Percentiles rank a stretch among this genome's conserved stretches.
Evolutionary conservation across 192 early-diverging fungal species (phyloP).

Genomic region (Umbelopsis vinacea): DNA sequence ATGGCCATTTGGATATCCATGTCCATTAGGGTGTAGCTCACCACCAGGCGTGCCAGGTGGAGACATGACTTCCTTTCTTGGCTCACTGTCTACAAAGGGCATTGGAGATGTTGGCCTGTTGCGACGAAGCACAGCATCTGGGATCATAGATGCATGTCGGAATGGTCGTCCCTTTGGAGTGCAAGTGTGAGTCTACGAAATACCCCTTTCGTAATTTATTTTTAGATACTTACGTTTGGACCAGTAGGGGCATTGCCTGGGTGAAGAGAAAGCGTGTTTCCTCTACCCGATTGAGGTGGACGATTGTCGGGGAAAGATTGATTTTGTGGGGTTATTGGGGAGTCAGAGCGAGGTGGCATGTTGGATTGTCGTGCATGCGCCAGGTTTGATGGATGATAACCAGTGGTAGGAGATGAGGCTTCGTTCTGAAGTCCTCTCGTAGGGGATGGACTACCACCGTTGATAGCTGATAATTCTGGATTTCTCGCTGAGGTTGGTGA

Average conservation of each 20-base stretch:
- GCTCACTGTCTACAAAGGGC: conserved; percentile 22
- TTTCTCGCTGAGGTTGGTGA: conserved; percentile 4
- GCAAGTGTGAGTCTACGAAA: not conserved
- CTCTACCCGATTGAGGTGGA: not conserved
- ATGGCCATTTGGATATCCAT: not conserved
- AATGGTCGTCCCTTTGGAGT: conserved; percentile 17
- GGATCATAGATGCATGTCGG: conserved; percentile 32
- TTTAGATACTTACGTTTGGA: not conserved
- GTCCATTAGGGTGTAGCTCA: not conserved
- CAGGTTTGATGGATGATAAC: conserved; percentile 5
- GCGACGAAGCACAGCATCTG: conserved; percentile 30
- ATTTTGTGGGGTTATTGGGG: conserved; percentile 4
- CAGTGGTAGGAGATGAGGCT: conserved; percentile 8
- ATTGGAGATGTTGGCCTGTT: conserved; percentile 31
- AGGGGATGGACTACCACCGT: conserved; percentile 4
- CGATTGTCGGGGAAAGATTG: not conserved
- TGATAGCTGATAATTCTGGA: not conserved
- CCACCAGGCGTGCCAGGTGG: not conserved
- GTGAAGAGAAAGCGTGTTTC: not conserved
- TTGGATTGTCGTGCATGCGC: conserved; percentile 13
- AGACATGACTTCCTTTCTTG: not conserved
- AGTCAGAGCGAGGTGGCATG: conserved; percentile 20
- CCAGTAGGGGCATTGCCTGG: not conserved
- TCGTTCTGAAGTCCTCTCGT: conserved; percentile 9
- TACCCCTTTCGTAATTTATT: not conserved